These are phyloP conservation scores for Suillus americanus DNA, from an alignment of 768 basidiomycete species.

Conservation along the genomic window DNA sequence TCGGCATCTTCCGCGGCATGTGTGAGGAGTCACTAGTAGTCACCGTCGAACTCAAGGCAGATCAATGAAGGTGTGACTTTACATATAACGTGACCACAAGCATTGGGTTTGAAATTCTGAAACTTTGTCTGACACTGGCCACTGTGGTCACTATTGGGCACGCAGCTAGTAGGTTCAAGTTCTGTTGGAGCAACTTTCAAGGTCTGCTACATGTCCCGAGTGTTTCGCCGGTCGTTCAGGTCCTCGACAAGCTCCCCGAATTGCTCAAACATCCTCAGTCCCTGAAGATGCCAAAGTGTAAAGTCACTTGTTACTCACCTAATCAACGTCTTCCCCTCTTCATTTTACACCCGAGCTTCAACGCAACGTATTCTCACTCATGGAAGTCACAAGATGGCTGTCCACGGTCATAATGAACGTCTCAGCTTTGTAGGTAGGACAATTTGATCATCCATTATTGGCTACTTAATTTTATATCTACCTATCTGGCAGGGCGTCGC, in stretches of 20 bases:
- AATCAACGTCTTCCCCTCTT: constrained; percentile 59
- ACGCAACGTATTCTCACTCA: constrained; percentile 76
- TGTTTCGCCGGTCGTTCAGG: not conserved
- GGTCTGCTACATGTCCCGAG: not conserved
- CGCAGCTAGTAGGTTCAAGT: not conserved
- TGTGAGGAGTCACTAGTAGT: not conserved
- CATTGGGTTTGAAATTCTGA: not conserved
- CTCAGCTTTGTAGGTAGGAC: constrained; percentile 68
- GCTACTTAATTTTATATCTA: constrained; percentile 27
- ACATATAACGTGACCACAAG: not conserved
- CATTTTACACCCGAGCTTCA: constrained; percentile 64
- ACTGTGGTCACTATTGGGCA: not conserved
- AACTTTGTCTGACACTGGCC: not conserved
- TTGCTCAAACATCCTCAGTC: constrained; percentile 1
- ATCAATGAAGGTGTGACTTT: not conserved
- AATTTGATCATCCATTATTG: not conserved
- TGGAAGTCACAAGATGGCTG: constrained; percentile 64
- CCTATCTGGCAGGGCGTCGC: constrained; percentile 58
- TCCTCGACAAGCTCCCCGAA: not conserved
- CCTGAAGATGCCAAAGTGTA: constrained; percentile 14
- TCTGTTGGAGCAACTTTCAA: not conserved
- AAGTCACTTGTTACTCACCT: constrained; percentile 49
- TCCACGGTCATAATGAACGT: constrained; percentile 67
- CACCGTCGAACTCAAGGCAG: too few species aligned
- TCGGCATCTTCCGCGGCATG: not conserved